These are phyloP conservation scores for Saksenaea vasiformis DNA, from an alignment of 371 early-diverging fungal genomes.

Conservation along the genomic window DNA sequence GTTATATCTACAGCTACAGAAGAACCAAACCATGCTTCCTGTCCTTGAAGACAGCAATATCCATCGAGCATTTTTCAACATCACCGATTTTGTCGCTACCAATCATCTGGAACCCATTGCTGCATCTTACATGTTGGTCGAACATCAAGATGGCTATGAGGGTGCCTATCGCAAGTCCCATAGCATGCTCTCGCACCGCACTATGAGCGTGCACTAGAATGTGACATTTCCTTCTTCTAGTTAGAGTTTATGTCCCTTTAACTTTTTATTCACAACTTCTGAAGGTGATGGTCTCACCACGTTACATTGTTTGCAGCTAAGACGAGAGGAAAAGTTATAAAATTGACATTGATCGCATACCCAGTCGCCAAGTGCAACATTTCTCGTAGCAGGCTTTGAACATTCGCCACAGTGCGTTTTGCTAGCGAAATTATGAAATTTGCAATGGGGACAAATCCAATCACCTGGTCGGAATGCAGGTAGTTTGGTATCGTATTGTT, in stretches of 20 bases:
- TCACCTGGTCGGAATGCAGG: not conserved
- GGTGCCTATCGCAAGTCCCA: slow-evolving; percentile 1
- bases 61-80: slow-evolving; percentile 11
- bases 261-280: not conserved
- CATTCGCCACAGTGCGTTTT: not conserved
- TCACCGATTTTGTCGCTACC: slow-evolving; percentile 9
- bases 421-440: slow-evolving; percentile 6
- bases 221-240: not conserved
- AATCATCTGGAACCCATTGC: slow-evolving; percentile 14
- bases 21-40: slow-evolving; percentile 13
- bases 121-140: slow-evolving; percentile 12
- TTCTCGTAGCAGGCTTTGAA: not conserved
- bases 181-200: not conserved
- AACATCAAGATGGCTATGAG: slow-evolving; percentile 8
- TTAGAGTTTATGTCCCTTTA: not conserved
- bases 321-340: slow-evolving; percentile 4
- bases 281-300: not conserved
- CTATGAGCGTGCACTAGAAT: not conserved
- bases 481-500: not conserved
- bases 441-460: slow-evolving; percentile 15
- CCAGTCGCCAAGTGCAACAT: slow-evolving; percentile 4
- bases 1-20: slow-evolving; percentile 38
- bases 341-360: slow-evolving; percentile 1
- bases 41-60: not conserved
- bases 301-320: slow-evolving; percentile 7